These are phyloP conservation scores for Quercus alba DNA, from an alignment of 306 rosid species.

Conservation along the genomic window DNA sequence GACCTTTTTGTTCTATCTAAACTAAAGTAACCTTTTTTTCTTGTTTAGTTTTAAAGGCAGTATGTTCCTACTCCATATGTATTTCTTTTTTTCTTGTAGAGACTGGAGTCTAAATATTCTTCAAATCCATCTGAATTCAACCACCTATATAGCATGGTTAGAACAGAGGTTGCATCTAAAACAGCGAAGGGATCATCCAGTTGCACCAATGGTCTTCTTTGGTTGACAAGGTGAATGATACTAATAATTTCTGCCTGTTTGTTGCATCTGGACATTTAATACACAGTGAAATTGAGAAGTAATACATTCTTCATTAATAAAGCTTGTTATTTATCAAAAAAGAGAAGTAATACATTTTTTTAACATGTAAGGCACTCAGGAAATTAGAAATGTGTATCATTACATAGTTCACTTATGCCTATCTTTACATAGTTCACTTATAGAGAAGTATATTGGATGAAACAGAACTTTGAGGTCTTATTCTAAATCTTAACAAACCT, in stretches of 20 bases:
- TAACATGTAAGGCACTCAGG: neutral
- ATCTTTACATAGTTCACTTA: neutral
- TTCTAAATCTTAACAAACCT: no score
- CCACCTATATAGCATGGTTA: constrained; percentile 75
- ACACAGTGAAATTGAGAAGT: neutral
- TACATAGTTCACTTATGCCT: neutral
- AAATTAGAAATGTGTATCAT: neutral
- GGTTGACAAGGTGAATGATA: constrained; percentile 84
- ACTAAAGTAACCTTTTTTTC: neutral
- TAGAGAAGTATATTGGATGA: no score
- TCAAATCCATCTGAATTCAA: constrained; percentile 59
- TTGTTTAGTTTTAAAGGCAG: constrained; percentile 3
- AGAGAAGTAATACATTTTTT: neutral
- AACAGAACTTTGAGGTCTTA: no score
- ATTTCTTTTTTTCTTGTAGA: constrained; percentile 47
- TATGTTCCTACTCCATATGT: constrained; percentile 21
- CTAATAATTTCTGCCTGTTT: neutral
- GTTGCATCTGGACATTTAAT: constrained; percentile 13
- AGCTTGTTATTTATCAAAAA: no score
- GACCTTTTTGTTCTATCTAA: neutral
- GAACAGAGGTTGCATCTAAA: constrained; percentile 68
- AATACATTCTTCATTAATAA: neutral
- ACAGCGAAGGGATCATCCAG: constrained; percentile 87
- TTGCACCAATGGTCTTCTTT: constrained; percentile 96
- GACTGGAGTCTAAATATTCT: constrained; percentile 75